Percentiles rank a stretch among this genome's conserved stretches.
These are phyloP conservation scores for Venturia asperata DNA, from an alignment of 2,329 filamentous ascomycete genomes.

Conservation along the genomic window DNA sequence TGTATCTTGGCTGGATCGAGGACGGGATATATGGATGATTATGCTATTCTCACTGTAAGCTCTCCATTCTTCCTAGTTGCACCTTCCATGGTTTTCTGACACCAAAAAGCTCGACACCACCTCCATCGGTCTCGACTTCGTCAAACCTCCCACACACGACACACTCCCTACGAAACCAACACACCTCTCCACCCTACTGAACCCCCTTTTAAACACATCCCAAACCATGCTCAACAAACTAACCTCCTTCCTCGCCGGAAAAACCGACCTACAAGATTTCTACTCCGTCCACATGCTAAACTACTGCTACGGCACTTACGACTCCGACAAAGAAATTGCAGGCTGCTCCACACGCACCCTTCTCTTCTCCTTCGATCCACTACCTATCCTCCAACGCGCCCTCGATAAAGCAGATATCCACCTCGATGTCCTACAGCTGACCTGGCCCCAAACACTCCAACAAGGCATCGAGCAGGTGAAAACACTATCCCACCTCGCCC, in stretches of 20 bases:
- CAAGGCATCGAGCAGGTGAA: conserved; percentile 46
- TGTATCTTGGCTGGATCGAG: conserved; percentile 56
- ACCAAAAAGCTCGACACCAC: conserved; percentile 29
- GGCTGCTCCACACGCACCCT: conserved; percentile 48
- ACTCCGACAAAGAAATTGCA: conserved; percentile 46
- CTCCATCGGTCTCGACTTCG: conserved; percentile 34
- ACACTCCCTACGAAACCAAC: background rate
- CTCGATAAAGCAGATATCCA: conserved; percentile 35
- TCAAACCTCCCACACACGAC: conserved; percentile 26
- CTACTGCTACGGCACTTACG: conserved; percentile 50
- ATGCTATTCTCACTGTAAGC: conserved; percentile 45
- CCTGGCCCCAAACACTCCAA: conserved; percentile 52
- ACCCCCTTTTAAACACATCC: conserved; percentile 32
- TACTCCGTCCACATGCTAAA: conserved; percentile 55
- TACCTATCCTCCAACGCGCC: conserved; percentile 34
- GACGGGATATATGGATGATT: conserved; percentile 49
- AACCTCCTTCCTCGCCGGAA: conserved; percentile 37
- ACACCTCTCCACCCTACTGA: conserved; percentile 22
- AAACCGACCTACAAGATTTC: conserved; percentile 51
- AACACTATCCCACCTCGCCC: conserved; percentile 45
- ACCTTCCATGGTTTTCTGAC: background rate
- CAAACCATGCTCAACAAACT: conserved; percentile 35
- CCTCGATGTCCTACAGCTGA: conserved; percentile 39
- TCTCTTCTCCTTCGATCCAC: conserved; percentile 52
- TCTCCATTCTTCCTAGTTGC: background rate